These are phyloP conservation scores for Capsella rubella DNA, from an alignment of 441 rosid species.

Conservation along the genomic window DNA sequence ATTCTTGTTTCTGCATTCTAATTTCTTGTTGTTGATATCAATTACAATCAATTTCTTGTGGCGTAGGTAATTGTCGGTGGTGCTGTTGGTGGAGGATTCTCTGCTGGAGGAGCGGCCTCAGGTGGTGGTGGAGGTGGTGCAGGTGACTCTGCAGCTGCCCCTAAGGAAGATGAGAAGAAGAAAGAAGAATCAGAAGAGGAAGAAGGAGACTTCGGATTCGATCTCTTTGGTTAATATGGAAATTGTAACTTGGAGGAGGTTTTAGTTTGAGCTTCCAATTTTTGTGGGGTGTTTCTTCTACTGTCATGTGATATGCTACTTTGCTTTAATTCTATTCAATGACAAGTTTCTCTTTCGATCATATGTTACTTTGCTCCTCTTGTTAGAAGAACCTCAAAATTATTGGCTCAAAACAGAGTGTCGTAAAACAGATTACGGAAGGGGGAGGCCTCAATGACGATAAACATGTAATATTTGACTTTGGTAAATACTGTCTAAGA, in stretches of 20 bases:
- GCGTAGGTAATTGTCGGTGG: slow-evolving; percentile 67
- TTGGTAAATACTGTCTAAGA: not conserved
- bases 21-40: not conserved
- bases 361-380: not conserved
- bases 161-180: slow-evolving; percentile 64
- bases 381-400: not conserved
- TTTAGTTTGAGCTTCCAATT: not conserved
- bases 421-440: not conserved
- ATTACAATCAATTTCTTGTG: not conserved
- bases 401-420: not conserved
- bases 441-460: not conserved
- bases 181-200: slow-evolving; percentile 66
- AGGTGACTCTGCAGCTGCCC: slow-evolving; percentile 54
- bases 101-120: slow-evolving; percentile 55
- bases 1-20: not conserved
- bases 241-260: not conserved
- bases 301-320: not conserved
- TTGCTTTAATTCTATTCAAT: not conserved
- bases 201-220: slow-evolving; percentile 74
- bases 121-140: slow-evolving; percentile 52
- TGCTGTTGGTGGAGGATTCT: slow-evolving; percentile 53
- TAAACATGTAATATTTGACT: not conserved
- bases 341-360: slow-evolving; percentile 15
- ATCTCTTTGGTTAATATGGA: slow-evolving; percentile 63
- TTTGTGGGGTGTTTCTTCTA: not conserved